A percentile compares a stretch with the other conserved stretches of the same genome.
Evolutionary conservation across 2,329 filamentous ascomycete genomes (phyloP).

Genomic region (Cladosporium sp.): DNA sequence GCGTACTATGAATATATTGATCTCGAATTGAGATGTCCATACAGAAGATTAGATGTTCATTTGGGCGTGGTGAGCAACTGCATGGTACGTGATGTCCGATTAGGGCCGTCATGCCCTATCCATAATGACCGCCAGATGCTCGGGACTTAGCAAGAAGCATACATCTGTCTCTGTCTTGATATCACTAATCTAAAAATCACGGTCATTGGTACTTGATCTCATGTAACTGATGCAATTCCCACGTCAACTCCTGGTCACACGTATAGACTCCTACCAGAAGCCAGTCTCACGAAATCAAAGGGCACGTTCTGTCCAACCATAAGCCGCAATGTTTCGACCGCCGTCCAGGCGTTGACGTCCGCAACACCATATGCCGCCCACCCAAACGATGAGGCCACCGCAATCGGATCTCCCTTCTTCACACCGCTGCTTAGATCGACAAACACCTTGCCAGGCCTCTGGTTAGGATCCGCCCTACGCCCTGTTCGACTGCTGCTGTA

Average conservation of each 20-base stretch:
- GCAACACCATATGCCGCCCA: slow-evolving; percentile 76
- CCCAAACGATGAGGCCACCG: slow-evolving; percentile 67
- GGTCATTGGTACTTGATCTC: too few relatives aligned
- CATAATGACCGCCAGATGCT: too few relatives aligned
- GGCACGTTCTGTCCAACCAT: slow-evolving; percentile 83
- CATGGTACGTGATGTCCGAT: too few relatives aligned
- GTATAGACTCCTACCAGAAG: slow-evolving; percentile 50
- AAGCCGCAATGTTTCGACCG: slow-evolving; percentile 72
- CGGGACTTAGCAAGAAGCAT: too few relatives aligned
- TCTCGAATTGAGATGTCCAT: too few relatives aligned
- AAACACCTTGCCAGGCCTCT: slow-evolving; percentile 61
- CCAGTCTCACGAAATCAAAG: slow-evolving; percentile 79
- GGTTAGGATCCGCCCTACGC: slow-evolving; percentile 32
- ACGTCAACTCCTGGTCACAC: neutral
- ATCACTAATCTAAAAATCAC: too few relatives aligned
- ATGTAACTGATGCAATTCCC: neutral
- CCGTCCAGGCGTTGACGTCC: slow-evolving; percentile 79
- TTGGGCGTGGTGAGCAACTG: too few relatives aligned
- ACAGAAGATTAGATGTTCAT: too few relatives aligned
- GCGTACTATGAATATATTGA: too few relatives aligned
- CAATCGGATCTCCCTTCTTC: slow-evolving; percentile 64
- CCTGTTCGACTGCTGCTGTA: slow-evolving; percentile 39
- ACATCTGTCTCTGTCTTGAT: too few relatives aligned
- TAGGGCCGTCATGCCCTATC: too few relatives aligned
- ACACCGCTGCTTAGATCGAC: slow-evolving; percentile 67